Evolutionary conservation across 768 basidiomycete genomes (phyloP).

Genomic region (Trametes punicea): DNA sequence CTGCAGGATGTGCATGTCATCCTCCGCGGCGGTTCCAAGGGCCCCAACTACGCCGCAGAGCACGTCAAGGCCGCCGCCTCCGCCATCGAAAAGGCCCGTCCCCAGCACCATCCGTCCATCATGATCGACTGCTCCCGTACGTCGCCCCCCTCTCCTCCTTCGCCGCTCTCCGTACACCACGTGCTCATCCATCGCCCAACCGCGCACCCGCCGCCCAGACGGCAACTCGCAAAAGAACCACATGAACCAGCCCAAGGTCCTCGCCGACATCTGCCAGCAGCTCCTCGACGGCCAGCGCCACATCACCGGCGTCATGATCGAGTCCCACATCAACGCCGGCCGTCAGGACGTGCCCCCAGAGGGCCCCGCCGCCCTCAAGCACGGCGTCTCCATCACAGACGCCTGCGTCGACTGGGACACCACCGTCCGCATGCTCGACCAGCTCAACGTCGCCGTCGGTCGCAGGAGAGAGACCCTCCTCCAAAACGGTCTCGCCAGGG

Average conservation of each 20-base stretch:
- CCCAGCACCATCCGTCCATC: slow-evolving; percentile 54
- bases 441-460: slow-evolving; percentile 54
- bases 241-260: slow-evolving; percentile 83
- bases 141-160: slow-evolving; percentile 27
- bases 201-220: slow-evolving; percentile 44
- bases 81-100: slow-evolving; percentile 62
- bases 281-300: slow-evolving; percentile 61
- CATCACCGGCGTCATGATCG: slow-evolving; percentile 97
- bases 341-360: slow-evolving; percentile 79
- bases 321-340: slow-evolving; percentile 90
- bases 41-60: slow-evolving; percentile 83
- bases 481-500: slow-evolving; percentile 38
- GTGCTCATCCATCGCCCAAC: not conserved
- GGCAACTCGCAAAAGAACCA: slow-evolving; percentile 97
- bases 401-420: slow-evolving; percentile 87
- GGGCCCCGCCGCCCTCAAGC: slow-evolving; percentile 66
- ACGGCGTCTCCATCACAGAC: slow-evolving; percentile 87
- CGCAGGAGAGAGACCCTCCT: slow-evolving; percentile 43
- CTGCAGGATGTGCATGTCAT: slow-evolving; percentile 86
- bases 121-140: slow-evolving; percentile 87
- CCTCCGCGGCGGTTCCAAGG: slow-evolving; percentile 87
- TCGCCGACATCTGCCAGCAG: slow-evolving; percentile 70
- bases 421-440: slow-evolving; percentile 72
- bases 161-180: too few species aligned
- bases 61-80: slow-evolving; percentile 63